A percentile compares a stretch with the other conserved stretches of the same genome.
Conservation (phyloP, 1,284 basidiomycete genomes). For the Pulchroboletus neoregius region DNA sequence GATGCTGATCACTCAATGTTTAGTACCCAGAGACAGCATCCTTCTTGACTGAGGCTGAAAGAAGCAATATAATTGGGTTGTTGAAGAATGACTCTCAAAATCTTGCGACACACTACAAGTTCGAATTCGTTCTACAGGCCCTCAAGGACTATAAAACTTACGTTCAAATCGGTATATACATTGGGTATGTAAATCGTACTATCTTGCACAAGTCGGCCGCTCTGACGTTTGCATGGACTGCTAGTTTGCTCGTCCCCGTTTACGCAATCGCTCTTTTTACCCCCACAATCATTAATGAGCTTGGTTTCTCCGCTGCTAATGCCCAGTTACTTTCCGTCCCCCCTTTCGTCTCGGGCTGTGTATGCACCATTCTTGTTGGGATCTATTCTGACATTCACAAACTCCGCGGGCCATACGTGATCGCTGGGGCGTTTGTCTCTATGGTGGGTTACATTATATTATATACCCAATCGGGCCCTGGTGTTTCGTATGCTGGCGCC, state of each 20-base stretch:
- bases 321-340: slow-evolving; percentile 59
- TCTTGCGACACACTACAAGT: slow-evolving; percentile 35
- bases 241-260: slow-evolving; percentile 45
- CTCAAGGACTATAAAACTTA: slow-evolving; percentile 44
- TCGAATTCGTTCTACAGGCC: slow-evolving; percentile 39
- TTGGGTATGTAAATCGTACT: slow-evolving; percentile 35
- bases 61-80: slow-evolving; percentile 33
- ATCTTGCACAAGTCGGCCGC: not conserved
- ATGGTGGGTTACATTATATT: slow-evolving; percentile 46
- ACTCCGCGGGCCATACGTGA: slow-evolving; percentile 44
- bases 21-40: slow-evolving; percentile 47
- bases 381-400: slow-evolving; percentile 42
- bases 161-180: slow-evolving; percentile 42
- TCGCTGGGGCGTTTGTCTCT: slow-evolving; percentile 37
- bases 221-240: slow-evolving; percentile 15
- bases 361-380: slow-evolving; percentile 41
- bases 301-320: slow-evolving; percentile 52
- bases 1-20: not conserved
- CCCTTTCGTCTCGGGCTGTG: slow-evolving; percentile 44
- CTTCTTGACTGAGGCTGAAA: slow-evolving; percentile 41
- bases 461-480: slow-evolving; percentile 36
- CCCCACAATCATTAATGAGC: slow-evolving; percentile 51
- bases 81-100: slow-evolving; percentile 39
- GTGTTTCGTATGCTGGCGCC: slow-evolving; percentile 47
- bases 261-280: slow-evolving; percentile 59